Percentiles rank a stretch among this genome's conserved stretches.
Evolutionary conservation across 2,329 filamentous ascomycete species (phyloP).

Genomic region (Lasiodiplodia sp.): DNA sequence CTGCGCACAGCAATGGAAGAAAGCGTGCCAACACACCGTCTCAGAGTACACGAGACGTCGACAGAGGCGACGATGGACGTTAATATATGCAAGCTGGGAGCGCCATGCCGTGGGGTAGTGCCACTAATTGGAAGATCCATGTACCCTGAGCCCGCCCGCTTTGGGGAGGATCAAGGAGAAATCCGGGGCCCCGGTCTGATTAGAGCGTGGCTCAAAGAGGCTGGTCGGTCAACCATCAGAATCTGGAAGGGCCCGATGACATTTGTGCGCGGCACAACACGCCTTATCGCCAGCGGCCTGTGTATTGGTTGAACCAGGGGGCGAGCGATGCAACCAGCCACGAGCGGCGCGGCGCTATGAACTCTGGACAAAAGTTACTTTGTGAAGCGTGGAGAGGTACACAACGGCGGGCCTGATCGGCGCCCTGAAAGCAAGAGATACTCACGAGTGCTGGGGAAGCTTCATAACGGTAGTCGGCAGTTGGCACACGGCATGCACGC

Average conservation of each 20-base stretch:
- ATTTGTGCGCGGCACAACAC: not conserved
- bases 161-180: slow-evolving; percentile 8
- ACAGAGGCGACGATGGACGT: not conserved
- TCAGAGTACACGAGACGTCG: no score
- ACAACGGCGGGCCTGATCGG: slow-evolving; percentile 4
- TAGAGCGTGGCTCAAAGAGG: not conserved
- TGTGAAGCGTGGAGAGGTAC: not conserved
- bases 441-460: not conserved
- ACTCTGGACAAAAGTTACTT: not conserved
- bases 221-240: not conserved
- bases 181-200: slow-evolving; percentile 14
- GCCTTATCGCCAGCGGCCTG: not conserved
- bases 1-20: not conserved
- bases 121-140: slow-evolving; percentile 3
- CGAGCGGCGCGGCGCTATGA: not conserved
- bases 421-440: not conserved
- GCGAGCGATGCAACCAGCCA: not conserved
- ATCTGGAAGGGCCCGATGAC: not conserved
- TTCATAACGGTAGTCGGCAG: not conserved
- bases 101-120: slow-evolving; percentile 4
- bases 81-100: slow-evolving; percentile 2
- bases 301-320: not conserved
- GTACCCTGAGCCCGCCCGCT: not conserved
- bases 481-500: slow-evolving; percentile 14
- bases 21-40: not conserved